A percentile compares a stretch with the other conserved stretches of the same genome.
Conservation (phyloP, 2,329 filamentous ascomycete species). For the Exophiala aquamarina region DNA sequence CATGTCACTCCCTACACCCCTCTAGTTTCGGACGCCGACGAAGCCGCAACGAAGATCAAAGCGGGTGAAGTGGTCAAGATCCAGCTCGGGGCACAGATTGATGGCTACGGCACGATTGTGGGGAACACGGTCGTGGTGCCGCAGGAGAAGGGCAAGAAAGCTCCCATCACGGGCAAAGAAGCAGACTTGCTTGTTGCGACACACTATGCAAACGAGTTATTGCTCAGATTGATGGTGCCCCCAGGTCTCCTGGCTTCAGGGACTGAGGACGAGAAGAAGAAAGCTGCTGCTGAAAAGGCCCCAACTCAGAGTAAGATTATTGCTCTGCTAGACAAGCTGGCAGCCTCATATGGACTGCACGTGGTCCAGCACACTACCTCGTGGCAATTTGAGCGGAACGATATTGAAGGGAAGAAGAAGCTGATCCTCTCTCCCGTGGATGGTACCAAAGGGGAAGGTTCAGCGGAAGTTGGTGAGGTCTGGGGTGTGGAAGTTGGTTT, state of each 20-base stretch:
- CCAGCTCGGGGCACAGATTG: slow-evolving; percentile 97
- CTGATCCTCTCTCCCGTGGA: slow-evolving; percentile 82
- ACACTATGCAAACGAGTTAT: slow-evolving; percentile 92
- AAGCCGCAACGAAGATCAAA: slow-evolving; percentile 78
- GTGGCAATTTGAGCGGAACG: slow-evolving; percentile 94
- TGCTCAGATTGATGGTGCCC: slow-evolving; percentile 86
- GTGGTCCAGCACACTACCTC: slow-evolving; percentile 97
- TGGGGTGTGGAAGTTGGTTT: slow-evolving; percentile 98
- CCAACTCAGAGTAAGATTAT: slow-evolving; percentile 86
- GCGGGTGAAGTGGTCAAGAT: slow-evolving; percentile 90
- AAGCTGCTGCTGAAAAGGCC: slow-evolving; percentile 78
- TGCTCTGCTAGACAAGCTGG: slow-evolving; percentile 83
- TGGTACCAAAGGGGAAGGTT: slow-evolving; percentile 85
- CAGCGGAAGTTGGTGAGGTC: slow-evolving; percentile 85
- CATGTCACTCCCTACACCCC: slow-evolving; percentile 98
- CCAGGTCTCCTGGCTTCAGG: slow-evolving; percentile 81
- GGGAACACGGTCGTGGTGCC: slow-evolving; percentile 85
- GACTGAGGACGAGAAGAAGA: slow-evolving; percentile 92
- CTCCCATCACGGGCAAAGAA: slow-evolving; percentile 69
- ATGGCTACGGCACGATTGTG: slow-evolving; percentile 94
- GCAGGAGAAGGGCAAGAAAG: slow-evolving; percentile 59
- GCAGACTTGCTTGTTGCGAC: slow-evolving; percentile 90
- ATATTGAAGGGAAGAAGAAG: slow-evolving; percentile 98
- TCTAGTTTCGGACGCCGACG: slow-evolving; percentile 78
- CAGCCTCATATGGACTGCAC: slow-evolving; percentile 85